phyloP scores from a whole-genome alignment of 2,329 filamentous ascomycete species.

The Pseudogymnoascus sp. region DNA sequence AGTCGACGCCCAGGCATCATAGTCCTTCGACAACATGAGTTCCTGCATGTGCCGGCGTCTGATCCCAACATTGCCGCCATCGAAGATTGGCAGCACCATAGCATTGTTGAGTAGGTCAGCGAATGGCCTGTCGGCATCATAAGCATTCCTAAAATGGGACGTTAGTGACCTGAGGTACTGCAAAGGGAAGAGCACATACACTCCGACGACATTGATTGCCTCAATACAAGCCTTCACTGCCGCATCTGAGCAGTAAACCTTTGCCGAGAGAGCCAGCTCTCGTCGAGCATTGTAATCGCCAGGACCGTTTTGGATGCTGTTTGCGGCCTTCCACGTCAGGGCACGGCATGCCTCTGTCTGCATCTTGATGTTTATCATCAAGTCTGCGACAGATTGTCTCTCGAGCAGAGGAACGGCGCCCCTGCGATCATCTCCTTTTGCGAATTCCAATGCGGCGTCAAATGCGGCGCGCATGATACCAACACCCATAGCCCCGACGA shows the following conservation, averaged over 20 bases:
- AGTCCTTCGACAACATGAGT: slow-evolving; percentile 35
- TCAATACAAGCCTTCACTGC: slow-evolving; percentile 40
- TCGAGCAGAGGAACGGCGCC: slow-evolving; percentile 38
- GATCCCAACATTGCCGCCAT: slow-evolving; percentile 46
- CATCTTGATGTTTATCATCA: slow-evolving; percentile 45
- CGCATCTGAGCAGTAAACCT: slow-evolving; percentile 42
- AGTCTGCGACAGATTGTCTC: slow-evolving; percentile 42
- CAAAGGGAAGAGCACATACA: slow-evolving; percentile 27
- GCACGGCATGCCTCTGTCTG: slow-evolving; percentile 40
- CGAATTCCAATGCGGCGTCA: slow-evolving; percentile 42
- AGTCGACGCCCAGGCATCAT: slow-evolving; percentile 38
- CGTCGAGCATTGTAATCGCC: slow-evolving; percentile 32
- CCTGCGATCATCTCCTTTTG: slow-evolving; percentile 37
- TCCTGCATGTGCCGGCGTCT: slow-evolving; percentile 39
- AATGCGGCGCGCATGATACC: slow-evolving; percentile 46
- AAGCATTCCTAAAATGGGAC: slow-evolving; percentile 29
- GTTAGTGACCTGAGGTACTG: slow-evolving; percentile 6
- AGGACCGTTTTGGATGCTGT: slow-evolving; percentile 34
- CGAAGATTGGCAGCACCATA: slow-evolving; percentile 40
- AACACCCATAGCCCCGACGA: slow-evolving; percentile 47
- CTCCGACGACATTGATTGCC: slow-evolving; percentile 43
- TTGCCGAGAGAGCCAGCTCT: slow-evolving; percentile 41
- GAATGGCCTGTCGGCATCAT: slow-evolving; percentile 32
- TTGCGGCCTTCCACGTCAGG: slow-evolving; percentile 44
- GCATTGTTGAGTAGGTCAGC: slow-evolving; percentile 36